Evolutionary conservation across 768 basidiomycete species (phyloP), one percentile per base, ranked within the genome.

Genomic region (Leccinellum rugosiceps): DNA sequence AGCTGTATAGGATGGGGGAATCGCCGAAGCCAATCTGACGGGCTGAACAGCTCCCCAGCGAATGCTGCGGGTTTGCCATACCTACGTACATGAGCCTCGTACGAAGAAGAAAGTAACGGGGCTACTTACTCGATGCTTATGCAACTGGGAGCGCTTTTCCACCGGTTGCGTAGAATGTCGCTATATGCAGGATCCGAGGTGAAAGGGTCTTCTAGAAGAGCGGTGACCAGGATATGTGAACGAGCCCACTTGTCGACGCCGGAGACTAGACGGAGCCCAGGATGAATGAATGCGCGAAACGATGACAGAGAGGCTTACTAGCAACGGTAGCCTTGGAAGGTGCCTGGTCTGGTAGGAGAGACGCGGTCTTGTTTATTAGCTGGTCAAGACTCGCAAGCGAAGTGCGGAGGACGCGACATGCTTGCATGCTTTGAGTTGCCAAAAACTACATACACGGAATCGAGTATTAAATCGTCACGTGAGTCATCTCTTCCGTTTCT

Each of bases 121-220:
- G 32, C 10, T 13, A 21, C 72, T 59, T 50, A 72, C 71, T 71
- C 68, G 46, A 72, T 59, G 31, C 56, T 64, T 15, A 72, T 52
- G 48, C 52, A 59, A 6, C 60, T 58, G 8, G 71, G 65, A 21
- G 65, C 58, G 43, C 71, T 67, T 51, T 65, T 68, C 84, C 87
- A 87, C 31, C 88, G 77, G 41, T 75, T 65, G 52, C 75, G 77
- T 23, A 88, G 64, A 8, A 65, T 64, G 31, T 75, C 70, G 50
- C 75, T 77, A 57, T 80, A 76, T 4, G 69, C 64, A 25, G 74
- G 58, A 59, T 83, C 80, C n/a, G 83, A 81, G 3, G 77, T 75
- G 61, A 92, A 80, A 14, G 89, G 89, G 53, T 91, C 84, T 45
- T 86, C 81, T 15, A 92, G 74, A 34, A 92, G 76, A 7, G 88